These are phyloP conservation scores for Lactarius tabidus DNA, from an alignment of 768 basidiomycete genomes.

Conservation along the genomic window DNA sequence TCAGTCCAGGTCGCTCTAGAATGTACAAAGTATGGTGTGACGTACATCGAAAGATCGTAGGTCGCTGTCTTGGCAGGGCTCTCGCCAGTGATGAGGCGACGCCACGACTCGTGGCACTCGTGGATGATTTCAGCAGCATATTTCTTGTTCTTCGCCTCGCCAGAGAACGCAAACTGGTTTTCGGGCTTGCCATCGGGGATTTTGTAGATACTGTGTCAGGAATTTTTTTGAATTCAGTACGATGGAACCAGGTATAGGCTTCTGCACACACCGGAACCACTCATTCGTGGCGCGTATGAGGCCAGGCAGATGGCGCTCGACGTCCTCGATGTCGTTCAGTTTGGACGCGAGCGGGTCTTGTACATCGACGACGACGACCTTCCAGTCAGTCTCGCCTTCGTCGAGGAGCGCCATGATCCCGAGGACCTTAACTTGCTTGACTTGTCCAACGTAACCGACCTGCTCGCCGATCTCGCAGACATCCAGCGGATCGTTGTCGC, in stretches of 20 bases:
- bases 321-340: slow-evolving; percentile 98
- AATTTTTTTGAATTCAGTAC: background rate
- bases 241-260: background rate
- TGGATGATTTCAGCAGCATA: slow-evolving; percentile 99
- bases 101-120: slow-evolving; percentile 99
- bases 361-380: slow-evolving; percentile 97
- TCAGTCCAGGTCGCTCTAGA: background rate
- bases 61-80: slow-evolving; percentile 62
- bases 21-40: slow-evolving; percentile 32
- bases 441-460: slow-evolving; percentile 93
- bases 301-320: slow-evolving; percentile 96
- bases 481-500: slow-evolving; percentile 99
- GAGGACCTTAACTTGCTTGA: slow-evolving; percentile 99
- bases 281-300: slow-evolving; percentile 96
- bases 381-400: slow-evolving; percentile 99
- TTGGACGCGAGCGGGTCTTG: slow-evolving; percentile 93
- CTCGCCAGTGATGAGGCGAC: slow-evolving; percentile 83
- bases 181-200: slow-evolving; percentile 95
- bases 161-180: slow-evolving; percentile 98
- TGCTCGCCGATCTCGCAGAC: slow-evolving; percentile 99
- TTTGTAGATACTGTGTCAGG: slow-evolving; percentile 75
- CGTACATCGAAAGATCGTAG: slow-evolving; percentile 81
- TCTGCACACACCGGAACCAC: slow-evolving; percentile 79
- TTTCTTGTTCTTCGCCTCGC: slow-evolving; percentile 99
- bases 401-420: slow-evolving; percentile 99